Base-by-base conservation (phyloP, 2,329 filamentous ascomycete species). In the Apiospora pterosperma region DNA sequence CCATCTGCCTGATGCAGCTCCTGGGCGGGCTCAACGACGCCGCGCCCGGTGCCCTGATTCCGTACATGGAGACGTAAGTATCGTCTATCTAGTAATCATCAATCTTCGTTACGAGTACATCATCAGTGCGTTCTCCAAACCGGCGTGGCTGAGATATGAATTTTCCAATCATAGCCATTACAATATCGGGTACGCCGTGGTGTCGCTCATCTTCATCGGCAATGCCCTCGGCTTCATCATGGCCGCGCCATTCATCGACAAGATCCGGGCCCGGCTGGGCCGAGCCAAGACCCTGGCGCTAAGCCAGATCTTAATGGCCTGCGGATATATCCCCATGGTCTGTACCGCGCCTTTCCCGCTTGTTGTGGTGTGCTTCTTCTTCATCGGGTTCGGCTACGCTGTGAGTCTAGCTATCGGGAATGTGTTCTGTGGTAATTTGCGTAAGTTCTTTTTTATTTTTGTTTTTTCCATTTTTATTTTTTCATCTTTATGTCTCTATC, bases 131-230 rank as follows among this genome's bases (percentile, higher is more conserved):
- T 55, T 34, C n/a, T n/a, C n/a, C n/a, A n/a, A n/a, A n/a, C n/a
- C n/a, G n/a, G n/a, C n/a, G n/a, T n/a, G n/a, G n/a, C n/a, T n/a
- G n/a, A n/a, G n/a, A n/a, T n/a, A n/a, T n/a, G n/a, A n/a, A n/a
- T n/a, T n/a, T n/a, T n/a, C n/a, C 21, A 1, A 25, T 39, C 7
- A n/a, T 11, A 87, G 84, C 55, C 76, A 91, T 71, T 96, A 95
- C 73, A 69, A 82, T 65, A 92, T 96, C 64, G 90, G 89, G 48
- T 95, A 96, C 74, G 90, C 88, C 2, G 78, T 92, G 10, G 91
- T 96, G 3, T 95, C 92, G 2, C 80, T 95, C 41, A 92, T 96
- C 72, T 96, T 96, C 79, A 85, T 96, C 36, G 86, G 89, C 55
- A 92, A 92, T 70, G 92, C 92, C 0, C 68, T 90, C 5, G 92